Conservation (phyloP, 2,329 filamentous ascomycete species). For the Diaporthe citri region DNA sequence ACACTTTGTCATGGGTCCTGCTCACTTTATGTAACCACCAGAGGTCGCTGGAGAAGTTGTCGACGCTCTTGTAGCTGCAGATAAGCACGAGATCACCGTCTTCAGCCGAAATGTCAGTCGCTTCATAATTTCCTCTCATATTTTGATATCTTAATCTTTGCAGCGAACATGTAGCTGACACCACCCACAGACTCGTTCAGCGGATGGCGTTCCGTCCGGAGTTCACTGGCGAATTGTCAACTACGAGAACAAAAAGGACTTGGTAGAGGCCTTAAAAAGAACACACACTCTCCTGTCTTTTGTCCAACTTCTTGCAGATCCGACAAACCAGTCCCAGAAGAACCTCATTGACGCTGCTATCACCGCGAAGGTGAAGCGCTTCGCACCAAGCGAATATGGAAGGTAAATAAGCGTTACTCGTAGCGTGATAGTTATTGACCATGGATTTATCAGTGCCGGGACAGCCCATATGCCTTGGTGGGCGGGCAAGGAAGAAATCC, state of each 20-base stretch:
- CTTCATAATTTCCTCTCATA: neutral
- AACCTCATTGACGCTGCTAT: constrained; percentile 71
- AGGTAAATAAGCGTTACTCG: constrained; percentile 47
- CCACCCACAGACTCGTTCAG: neutral
- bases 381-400: constrained; percentile 71
- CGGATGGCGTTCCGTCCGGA: constrained; percentile 41
- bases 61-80: constrained; percentile 30
- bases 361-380: constrained; percentile 63
- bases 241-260: constrained; percentile 55
- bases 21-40: neutral
- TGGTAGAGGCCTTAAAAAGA: constrained; percentile 57
- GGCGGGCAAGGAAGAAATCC: constrained; percentile 61
- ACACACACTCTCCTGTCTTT: constrained; percentile 68
- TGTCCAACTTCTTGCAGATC: constrained; percentile 52
- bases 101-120: constrained; percentile 31
- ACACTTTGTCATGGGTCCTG: no score
- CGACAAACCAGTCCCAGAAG: constrained; percentile 58
- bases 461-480: constrained; percentile 60
- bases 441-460: constrained; percentile 44
- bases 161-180: neutral
- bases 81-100: constrained; percentile 37
- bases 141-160: neutral
- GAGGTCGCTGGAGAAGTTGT: constrained; percentile 38
- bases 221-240: constrained; percentile 57
- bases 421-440: neutral